Evolutionary conservation across 2,329 filamentous ascomycete genomes (phyloP), one percentile per base, ranked within the genome.

Genomic region (Venturiaceae sp.): DNA sequence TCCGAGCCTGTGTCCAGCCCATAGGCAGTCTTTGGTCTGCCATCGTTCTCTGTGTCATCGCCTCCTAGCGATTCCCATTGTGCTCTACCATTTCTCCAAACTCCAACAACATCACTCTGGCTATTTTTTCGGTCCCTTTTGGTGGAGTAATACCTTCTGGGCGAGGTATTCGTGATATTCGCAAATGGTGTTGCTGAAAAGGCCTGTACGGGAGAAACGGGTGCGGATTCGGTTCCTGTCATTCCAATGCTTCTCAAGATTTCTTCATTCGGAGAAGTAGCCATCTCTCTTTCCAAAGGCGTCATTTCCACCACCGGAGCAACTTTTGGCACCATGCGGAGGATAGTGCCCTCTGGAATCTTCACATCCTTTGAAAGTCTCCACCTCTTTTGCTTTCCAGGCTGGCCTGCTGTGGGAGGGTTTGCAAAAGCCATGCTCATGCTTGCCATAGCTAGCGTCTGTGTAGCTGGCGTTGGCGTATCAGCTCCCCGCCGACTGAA

Each of bases 41-140:
- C 33, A 5, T 37, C 39, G 19, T 28, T 26, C 30, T 57, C 55
- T 41, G 65, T 64, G 30, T 63, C 58, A 34, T 66, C 14, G 7
- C 47, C 23, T 32, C 16, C 23, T 9, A 60, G 56, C 16, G 64
- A 62, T 28, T 71, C 71, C 74, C 75, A 77, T 55, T 74, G 67
- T 30, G 73, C 70, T 36, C 69, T 69, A 5, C 75, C 76, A 63
- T 77, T 66, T 55, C 71, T 73, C 70, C 75, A 78, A 3, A 73
- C 66, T 5, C 75, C 75, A 60, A 77, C 71, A 37, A 63, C 62
- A 34, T 63, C 66, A 16, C 37, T 19, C 30, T 56, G 50, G 28
- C 50, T 46, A 11, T 34, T 32, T n/a, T 53, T 54, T 23, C 32
- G 9, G 7, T 11, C 39, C 36, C 39, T 34, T 58, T 26, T 39